Conservation (phyloP, 176 grass and related monocot species). For the Leersia perrieri region DNA sequence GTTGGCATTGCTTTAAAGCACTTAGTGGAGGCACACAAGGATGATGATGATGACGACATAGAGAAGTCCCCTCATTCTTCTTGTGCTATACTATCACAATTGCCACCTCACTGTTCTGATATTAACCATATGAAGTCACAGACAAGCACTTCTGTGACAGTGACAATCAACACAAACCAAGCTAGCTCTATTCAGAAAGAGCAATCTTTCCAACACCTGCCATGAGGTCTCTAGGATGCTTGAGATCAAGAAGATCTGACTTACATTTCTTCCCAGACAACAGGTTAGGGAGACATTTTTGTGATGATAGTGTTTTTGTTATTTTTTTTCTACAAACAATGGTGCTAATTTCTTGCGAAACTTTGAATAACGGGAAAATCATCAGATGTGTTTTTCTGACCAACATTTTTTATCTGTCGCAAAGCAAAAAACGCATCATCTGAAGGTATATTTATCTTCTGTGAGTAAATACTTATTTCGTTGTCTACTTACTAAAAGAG, state of each 20-base stretch:
- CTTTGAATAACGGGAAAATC: conserved; percentile 44
- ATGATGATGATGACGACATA: conserved; percentile 23
- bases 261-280: conserved; percentile 39
- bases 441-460: conserved; percentile 41
- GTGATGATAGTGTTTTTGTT: background rate
- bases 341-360: background rate
- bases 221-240: conserved; percentile 69
- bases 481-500: too few species aligned
- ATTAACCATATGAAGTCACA: conserved; percentile 43
- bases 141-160: conserved; percentile 28
- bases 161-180: conserved; percentile 31
- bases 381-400: conserved; percentile 5
- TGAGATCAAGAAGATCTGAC: conserved; percentile 57
- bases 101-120: conserved; percentile 6
- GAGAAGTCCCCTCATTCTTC: conserved; percentile 38
- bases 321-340: background rate
- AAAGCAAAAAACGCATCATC: conserved; percentile 25
- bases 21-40: conserved; percentile 40
- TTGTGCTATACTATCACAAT: conserved; percentile 32
- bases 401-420: conserved; percentile 43
- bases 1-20: conserved; percentile 41
- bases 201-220: conserved; percentile 25
- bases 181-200: conserved; percentile 34
- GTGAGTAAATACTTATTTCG: background rate
- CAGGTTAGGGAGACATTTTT: conserved; percentile 32